Conservation (phyloP, 495 filamentous ascomycete genomes). For the Neurospora intermedia region DNA sequence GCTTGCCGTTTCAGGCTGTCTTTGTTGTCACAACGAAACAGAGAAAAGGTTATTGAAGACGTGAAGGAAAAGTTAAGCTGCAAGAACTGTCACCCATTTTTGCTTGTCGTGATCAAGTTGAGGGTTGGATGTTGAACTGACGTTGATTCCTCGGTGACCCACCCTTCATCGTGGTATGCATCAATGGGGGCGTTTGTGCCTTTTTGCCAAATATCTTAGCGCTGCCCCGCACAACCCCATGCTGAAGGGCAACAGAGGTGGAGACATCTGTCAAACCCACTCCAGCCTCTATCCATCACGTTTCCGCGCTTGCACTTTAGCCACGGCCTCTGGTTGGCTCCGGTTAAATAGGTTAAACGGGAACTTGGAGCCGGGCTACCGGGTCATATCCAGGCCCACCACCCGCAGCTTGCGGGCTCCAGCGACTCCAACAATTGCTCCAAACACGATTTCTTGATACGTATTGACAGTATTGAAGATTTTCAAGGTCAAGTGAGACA, state of each 20-base stretch:
- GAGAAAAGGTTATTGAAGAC: background rate
- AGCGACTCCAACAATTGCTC: background rate
- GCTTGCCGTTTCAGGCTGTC: background rate
- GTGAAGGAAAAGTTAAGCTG: background rate
- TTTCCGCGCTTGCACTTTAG: conserved; percentile 12
- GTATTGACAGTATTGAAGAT: background rate
- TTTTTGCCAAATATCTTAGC: background rate
- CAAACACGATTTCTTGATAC: background rate
- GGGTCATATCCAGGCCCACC: conserved; percentile 15
- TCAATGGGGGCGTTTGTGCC: conserved; percentile 1
- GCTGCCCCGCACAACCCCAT: background rate
- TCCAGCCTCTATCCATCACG: background rate
- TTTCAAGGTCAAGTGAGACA: background rate
- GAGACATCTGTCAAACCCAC: conserved; percentile 1
- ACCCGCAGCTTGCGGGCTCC: conserved; percentile 1
- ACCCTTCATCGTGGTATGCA: conserved; percentile 4
- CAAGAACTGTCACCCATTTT: background rate
- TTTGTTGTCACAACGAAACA: background rate
- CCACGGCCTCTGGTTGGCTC: conserved; percentile 17
- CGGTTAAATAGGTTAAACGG: conserved; percentile 22
- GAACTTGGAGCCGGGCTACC: conserved; percentile 20
- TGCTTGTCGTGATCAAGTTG: background rate
- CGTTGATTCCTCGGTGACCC: background rate
- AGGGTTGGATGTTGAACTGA: background rate
- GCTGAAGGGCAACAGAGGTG: background rate